Base-by-base conservation (phyloP, 2,329 filamentous ascomycete species). In the Fusarium pseudoanthophilum region DNA sequence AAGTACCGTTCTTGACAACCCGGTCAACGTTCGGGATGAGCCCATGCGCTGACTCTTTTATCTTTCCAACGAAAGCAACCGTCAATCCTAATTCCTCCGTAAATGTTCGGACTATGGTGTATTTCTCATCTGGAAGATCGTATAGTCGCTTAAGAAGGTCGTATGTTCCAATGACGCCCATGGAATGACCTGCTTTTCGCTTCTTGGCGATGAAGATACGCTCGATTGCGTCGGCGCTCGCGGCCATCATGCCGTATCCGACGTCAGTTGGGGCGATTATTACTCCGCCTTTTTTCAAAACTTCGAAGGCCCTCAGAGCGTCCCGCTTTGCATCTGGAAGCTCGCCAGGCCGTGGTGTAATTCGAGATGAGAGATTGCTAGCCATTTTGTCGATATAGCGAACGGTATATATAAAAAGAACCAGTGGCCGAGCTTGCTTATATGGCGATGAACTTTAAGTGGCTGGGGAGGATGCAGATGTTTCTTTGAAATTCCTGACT, bases 21-120 rank as follows among this genome's bases (percentile, higher is more conserved):
- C 34, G n/a, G 3, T 51, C 32, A 28, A 30, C 15, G 5, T 28
- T 51, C 9, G 42, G 42, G 5, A 59, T 59, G 13, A 51, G 56
- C 7, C n/a, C 20, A 2, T 8, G 0, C 0, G 56, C 56, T 7
- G 24, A 16, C 4, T 51, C 24, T 13, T 51, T 32, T 1, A 51
- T 32, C 11, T 59, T 39, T 10, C 24, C 42, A 9, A 59, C 9
- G 11, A 49, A 49, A 21, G 56, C 56, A 24, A 59, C 43, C 0
- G 42, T 59, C 15, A 59, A n/a, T 1, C 56, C 42, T 11, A 59
- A 16, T 24, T 59, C 56, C 30, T 59, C 56, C 1, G 42, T 51
- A 0, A 51, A 39, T 5, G 32, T 59, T 34, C 32, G 32, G 2
- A 51, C 16, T 6, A 59, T 20, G 15, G 26, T 51, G 32, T 16